These are phyloP conservation scores for Podosphaera xanthii DNA, from an alignment of 2,329 filamentous ascomycete species.

Conservation along the genomic window DNA sequence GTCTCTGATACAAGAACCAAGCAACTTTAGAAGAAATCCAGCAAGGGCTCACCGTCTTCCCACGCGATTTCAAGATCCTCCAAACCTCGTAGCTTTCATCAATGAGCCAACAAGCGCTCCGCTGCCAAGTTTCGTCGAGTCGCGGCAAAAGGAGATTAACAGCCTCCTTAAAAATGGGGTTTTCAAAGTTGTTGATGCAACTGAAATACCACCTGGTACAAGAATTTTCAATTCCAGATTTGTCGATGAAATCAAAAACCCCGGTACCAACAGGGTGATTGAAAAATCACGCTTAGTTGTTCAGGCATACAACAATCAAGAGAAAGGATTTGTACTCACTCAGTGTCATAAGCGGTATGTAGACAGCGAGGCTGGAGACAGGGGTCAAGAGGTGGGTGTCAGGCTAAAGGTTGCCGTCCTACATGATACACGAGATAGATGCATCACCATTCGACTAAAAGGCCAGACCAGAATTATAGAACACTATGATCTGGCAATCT, in stretches of 20 bases:
- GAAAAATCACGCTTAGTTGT: conserved; percentile 1
- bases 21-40: too few species aligned
- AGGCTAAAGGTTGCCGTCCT: too few species aligned
- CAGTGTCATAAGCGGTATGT: too few species aligned
- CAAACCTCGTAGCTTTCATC: neutral
- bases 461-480: too few species aligned
- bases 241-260: conserved; percentile 5
- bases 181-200: neutral
- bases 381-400: too few species aligned
- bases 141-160: neutral
- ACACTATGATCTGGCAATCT: too few species aligned
- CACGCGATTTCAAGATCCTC: neutral
- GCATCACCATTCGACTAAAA: too few species aligned
- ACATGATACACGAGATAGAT: too few species aligned
- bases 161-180: neutral
- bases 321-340: neutral
- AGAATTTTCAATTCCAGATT: conserved; percentile 4
- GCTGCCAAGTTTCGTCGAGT: neutral
- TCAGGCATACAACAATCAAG: conserved; percentile 1
- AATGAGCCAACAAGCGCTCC: neutral
- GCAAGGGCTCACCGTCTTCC: too few species aligned
- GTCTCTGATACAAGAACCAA: too few species aligned
- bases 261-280: neutral
- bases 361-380: too few species aligned
- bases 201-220: neutral